These are phyloP conservation scores for Filobasidium wieringae DNA, from an alignment of 768 basidiomycete genomes.

Conservation along the genomic window DNA sequence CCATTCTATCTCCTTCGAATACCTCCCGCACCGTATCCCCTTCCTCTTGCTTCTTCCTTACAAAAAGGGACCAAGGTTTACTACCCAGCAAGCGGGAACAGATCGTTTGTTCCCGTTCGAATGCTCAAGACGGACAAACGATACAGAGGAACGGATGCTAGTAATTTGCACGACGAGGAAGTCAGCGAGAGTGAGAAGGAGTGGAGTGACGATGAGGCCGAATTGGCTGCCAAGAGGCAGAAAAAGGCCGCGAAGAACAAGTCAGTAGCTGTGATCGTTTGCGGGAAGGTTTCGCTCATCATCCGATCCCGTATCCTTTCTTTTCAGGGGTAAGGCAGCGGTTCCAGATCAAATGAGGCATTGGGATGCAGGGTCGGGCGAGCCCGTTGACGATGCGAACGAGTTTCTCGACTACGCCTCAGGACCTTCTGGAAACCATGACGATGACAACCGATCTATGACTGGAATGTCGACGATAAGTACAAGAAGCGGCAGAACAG, in stretches of 20 bases:
- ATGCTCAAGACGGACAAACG: slow-evolving; percentile 47
- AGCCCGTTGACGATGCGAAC: slow-evolving; percentile 19
- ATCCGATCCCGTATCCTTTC: too few species aligned
- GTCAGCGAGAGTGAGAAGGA: slow-evolving; percentile 79
- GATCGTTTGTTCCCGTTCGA: slow-evolving; percentile 70
- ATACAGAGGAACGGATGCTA: slow-evolving; percentile 81
- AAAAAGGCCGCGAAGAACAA: slow-evolving; percentile 40
- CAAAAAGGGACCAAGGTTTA: slow-evolving; percentile 49
- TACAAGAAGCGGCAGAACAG: slow-evolving; percentile 17
- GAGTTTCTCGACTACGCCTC: slow-evolving; percentile 5
- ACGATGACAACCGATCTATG: slow-evolving; percentile 14
- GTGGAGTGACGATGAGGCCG: slow-evolving; percentile 90
- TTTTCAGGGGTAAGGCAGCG: neutral
- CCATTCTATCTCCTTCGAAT: slow-evolving; percentile 85
- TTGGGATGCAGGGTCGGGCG: slow-evolving; percentile 14
- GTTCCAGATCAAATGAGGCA: neutral
- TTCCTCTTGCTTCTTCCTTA: slow-evolving; percentile 23
- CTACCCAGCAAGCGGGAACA: slow-evolving; percentile 55
- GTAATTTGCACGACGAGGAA: slow-evolving; percentile 90
- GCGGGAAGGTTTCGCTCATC: neutral
- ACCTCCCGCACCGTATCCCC: slow-evolving; percentile 46
- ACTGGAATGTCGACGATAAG: slow-evolving; percentile 16
- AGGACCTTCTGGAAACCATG: slow-evolving; percentile 3
- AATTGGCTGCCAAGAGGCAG: slow-evolving; percentile 57
- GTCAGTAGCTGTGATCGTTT: neutral